Percentiles rank a stretch among this genome's conserved stretches.
These are phyloP conservation scores for Colletotrichum paranaense DNA, from an alignment of 2,329 filamentous ascomycete species.

Conservation along the genomic window DNA sequence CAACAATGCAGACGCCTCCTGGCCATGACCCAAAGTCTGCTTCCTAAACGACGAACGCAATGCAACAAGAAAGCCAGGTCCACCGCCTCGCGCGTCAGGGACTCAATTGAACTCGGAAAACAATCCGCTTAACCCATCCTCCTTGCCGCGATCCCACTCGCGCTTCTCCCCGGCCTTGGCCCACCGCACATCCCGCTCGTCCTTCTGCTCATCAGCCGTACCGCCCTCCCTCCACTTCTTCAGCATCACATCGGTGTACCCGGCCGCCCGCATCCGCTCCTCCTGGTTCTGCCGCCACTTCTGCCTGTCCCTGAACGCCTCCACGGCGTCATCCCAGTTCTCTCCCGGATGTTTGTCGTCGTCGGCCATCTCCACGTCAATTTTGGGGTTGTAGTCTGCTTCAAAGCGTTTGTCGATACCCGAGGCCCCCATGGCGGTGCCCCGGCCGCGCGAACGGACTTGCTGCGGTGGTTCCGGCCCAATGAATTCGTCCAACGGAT, in stretches of 20 bases:
- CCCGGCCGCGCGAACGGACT: constrained; percentile 75
- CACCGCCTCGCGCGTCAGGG: too few relatives aligned
- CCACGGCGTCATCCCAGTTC: constrained; percentile 84
- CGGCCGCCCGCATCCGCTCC: constrained; percentile 79
- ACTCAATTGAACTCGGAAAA: constrained; percentile 35
- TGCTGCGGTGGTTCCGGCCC: constrained; percentile 74
- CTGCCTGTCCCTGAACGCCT: constrained; percentile 82
- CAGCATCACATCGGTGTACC: constrained; percentile 82
- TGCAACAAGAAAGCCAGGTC: not conserved
- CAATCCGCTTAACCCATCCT: constrained; percentile 27
- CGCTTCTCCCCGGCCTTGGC: constrained; percentile 72
- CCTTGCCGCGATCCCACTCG: constrained; percentile 71
- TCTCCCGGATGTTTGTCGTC: constrained; percentile 58
- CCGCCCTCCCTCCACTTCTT: constrained; percentile 75
- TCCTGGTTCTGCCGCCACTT: constrained; percentile 82
- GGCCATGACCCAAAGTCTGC: not conserved
- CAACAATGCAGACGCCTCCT: not conserved
- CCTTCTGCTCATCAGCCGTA: constrained; percentile 55
- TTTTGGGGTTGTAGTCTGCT: constrained; percentile 67
- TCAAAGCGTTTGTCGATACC: constrained; percentile 87
- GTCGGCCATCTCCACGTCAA: constrained; percentile 65
- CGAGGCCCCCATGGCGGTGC: constrained; percentile 68
- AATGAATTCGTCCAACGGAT: constrained; percentile 80
- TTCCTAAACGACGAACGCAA: not conserved
- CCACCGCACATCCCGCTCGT: constrained; percentile 77